A percentile compares a stretch with the other conserved stretches of the same genome.
Conservation (phyloP, 2,329 filamentous ascomycete species). For the Fonsecaea pedrosoi region DNA sequence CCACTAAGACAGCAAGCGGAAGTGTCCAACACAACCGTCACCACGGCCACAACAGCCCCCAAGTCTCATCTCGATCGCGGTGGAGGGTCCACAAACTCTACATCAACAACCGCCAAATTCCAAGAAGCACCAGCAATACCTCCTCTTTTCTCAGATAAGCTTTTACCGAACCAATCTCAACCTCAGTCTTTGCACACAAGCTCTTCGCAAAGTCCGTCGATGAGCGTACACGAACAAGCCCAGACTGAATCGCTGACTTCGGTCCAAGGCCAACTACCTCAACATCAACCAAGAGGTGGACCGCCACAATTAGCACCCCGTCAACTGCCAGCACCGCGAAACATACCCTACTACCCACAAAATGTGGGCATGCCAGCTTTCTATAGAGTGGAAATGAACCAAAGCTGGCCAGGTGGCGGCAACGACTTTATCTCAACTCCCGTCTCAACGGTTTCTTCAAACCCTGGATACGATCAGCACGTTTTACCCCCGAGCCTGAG, state of each 20-base stretch:
- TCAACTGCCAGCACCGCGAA: background rate
- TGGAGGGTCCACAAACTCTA: background rate
- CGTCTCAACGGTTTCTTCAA: background rate
- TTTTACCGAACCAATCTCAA: background rate
- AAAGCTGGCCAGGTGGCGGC: background rate
- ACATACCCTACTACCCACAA: constrained; percentile 18
- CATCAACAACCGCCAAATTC: background rate
- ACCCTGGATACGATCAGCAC: constrained; percentile 1
- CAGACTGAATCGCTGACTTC: constrained; percentile 6
- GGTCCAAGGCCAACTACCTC: constrained; percentile 1
- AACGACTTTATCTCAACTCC: constrained; percentile 6
- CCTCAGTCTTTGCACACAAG: constrained; percentile 1
- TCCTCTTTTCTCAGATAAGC: constrained; percentile 30
- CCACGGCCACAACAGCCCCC: background rate
- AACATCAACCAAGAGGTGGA: constrained; percentile 8
- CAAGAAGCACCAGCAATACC: constrained; percentile 19
- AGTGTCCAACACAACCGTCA: background rate
- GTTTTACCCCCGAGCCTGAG: background rate
- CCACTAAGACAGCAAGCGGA: background rate
- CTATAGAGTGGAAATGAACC: constrained; percentile 22
- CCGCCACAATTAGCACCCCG: constrained; percentile 7
- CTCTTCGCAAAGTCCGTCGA: background rate
- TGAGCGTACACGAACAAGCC: constrained; percentile 12
- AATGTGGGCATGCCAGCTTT: constrained; percentile 18
- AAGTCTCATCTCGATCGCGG: background rate